Base-by-base conservation (phyloP, 306 rosid species). In the Cucurbita maxima region DNA sequence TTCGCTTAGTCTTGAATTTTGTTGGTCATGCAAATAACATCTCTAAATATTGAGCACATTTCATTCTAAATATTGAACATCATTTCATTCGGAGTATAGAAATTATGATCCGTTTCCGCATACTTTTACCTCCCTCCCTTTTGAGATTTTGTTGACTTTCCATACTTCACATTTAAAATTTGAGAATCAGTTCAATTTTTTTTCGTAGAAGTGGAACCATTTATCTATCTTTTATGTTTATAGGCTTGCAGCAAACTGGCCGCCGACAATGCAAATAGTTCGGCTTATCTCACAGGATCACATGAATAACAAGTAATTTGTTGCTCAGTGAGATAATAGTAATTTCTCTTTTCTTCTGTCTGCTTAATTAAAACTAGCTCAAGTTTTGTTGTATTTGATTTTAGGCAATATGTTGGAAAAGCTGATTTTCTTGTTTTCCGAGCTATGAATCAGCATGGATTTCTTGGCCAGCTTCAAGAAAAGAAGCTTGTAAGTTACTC, bases 181-280 rank as follows among this genome's bases (percentile, higher is more conserved):
- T 48, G 57, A 20, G 44, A 48, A 48, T 69, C 38, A 3, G 20
- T 69, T 69, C 40, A 20, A 44, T 1, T 48, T 69, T 48, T 48
- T 25, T 45, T 48, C 22, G n/a, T 48, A 22, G 6, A 12, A 34
- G 57, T 69, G 73, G 22, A 48, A 15, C 11, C 11, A 71, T 64
- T 34, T 72, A 20, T 64, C 4, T 73, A 64, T 67, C 47, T 85
- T 80, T 52, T 72, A 7, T 67, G 79, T 68, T 72, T 76, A 80
- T 78, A 91, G 99, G 81, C 96, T 91, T 82, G 99, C 99, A n/a
- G 96, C 96, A 74, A 91, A 94, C 84, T 94, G 96, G 99, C 99
- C 97, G 12, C 70, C 76, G 2, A 89, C 86, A 14, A 94, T 94
- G 99, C 97, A 84, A 83, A 94, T 94, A 45, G 96, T 86, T 72